These are phyloP conservation scores for Coleophoma crateriformis DNA, from an alignment of 2,329 filamentous ascomycete species.

Conservation along the genomic window DNA sequence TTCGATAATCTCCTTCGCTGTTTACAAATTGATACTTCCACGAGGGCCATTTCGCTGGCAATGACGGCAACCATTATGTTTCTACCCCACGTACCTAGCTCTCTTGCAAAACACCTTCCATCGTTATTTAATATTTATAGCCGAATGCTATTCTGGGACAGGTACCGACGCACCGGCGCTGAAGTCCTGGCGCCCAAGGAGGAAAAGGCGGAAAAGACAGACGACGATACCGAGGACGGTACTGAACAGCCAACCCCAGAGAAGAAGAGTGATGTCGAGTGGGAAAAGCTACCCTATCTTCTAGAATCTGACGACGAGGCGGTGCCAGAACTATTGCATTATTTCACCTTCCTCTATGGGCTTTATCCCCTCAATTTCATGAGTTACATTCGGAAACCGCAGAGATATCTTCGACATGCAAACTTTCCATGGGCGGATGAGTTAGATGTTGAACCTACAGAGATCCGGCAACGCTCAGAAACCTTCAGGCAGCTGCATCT, in stretches of 20 bases:
- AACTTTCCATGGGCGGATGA: constrained; percentile 66
- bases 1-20: constrained; percentile 69
- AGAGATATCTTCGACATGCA: constrained; percentile 70
- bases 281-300: constrained; percentile 60
- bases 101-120: constrained; percentile 62
- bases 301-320: constrained; percentile 56
- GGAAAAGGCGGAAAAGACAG: constrained; percentile 27
- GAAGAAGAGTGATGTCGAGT: constrained; percentile 32
- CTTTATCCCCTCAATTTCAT: constrained; percentile 82
- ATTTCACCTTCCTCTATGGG: constrained; percentile 79
- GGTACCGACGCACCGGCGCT: constrained; percentile 15
- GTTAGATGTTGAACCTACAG: constrained; percentile 71
- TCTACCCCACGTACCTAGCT: constrained; percentile 72
- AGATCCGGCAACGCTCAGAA: constrained; percentile 72
- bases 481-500: constrained; percentile 67
- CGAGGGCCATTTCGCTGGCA: constrained; percentile 69
- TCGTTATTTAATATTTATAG: constrained; percentile 79
- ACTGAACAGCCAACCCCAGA: neutral
- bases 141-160: constrained; percentile 73
- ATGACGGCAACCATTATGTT: constrained; percentile 76
- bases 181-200: constrained; percentile 14
- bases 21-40: constrained; percentile 72
- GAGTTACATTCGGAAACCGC: constrained; percentile 78
- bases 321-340: constrained; percentile 64
- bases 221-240: constrained; percentile 26